Evolutionary conservation across 352 stramenopile genomes (phyloP).

Genomic region (Sclerospora graminicola): DNA sequence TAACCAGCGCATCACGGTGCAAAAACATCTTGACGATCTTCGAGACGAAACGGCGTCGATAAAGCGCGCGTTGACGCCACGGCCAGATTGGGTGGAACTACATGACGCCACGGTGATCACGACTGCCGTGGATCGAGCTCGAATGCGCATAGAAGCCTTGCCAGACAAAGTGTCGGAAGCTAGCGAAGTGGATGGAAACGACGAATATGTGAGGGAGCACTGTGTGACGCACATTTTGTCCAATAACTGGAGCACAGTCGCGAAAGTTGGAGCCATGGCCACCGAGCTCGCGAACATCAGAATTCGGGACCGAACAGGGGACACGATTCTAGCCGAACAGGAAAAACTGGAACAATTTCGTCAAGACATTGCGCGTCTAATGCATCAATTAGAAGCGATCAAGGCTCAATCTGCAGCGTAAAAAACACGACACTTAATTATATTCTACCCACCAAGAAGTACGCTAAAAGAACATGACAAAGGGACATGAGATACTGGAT

Average conservation of each 20-base stretch:
- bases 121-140: slow-evolving; percentile 37
- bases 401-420: slow-evolving; percentile 14
- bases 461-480: too few relatives aligned
- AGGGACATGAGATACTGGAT: too few relatives aligned
- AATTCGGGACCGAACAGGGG: slow-evolving; percentile 42
- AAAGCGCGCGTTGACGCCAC: too few relatives aligned
- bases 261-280: slow-evolving; percentile 48
- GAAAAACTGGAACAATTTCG: slow-evolving; percentile 49
- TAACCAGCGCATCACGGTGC: too few relatives aligned
- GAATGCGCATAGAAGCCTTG: slow-evolving; percentile 26
- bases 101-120: slow-evolving; percentile 31
- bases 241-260: slow-evolving; percentile 53
- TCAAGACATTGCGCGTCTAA: slow-evolving; percentile 38
- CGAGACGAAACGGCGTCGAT: too few relatives aligned
- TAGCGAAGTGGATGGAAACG: slow-evolving; percentile 30
- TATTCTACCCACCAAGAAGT: too few relatives aligned
- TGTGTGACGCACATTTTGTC: too few relatives aligned
- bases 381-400: slow-evolving; percentile 39
- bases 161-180: slow-evolving; percentile 5
- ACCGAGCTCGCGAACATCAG: slow-evolving; percentile 36
- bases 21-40: too few relatives aligned
- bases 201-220: slow-evolving; percentile 31
- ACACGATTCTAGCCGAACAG: slow-evolving; percentile 47
- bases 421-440: background rate
- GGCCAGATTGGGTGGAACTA: too few relatives aligned